Percentiles rank a stretch among this genome's conserved stretches.
Evolutionary conservation across 192 early-diverging fungal species (phyloP).

Genomic region (Rhizoclosmatium globosum): DNA sequence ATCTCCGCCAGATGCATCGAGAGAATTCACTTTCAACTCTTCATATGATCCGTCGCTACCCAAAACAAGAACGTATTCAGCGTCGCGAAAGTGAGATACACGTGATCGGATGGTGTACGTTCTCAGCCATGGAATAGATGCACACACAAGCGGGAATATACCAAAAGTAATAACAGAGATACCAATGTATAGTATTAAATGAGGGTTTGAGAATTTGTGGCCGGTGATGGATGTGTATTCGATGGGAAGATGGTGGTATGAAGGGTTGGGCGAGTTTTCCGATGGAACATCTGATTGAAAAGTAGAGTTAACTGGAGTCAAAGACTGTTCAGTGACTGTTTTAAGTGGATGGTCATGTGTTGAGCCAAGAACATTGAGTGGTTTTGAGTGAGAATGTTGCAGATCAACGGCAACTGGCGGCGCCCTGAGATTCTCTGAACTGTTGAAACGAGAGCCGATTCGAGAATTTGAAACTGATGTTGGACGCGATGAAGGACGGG

Average conservation of each 20-base stretch:
- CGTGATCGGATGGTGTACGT: conserved; percentile 19
- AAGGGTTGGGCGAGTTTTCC: not conserved
- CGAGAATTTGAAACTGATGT: not conserved
- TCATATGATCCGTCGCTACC: conserved; percentile 33
- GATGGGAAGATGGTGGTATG: conserved; percentile 19
- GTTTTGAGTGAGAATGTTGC: no score
- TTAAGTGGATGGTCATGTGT: not conserved
- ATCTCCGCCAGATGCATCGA: conserved; percentile 18
- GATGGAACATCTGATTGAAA: not conserved
- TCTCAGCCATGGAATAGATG: conserved; percentile 37
- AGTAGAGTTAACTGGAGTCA: not conserved
- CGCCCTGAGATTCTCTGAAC: conserved; percentile 28
- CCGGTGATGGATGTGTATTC: conserved; percentile 47
- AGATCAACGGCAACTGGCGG: conserved; percentile 3
- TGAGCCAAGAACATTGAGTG: no score
- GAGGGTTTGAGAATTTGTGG: conserved; percentile 5
- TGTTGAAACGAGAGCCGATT: not conserved
- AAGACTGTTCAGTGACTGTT: conserved; percentile 5
- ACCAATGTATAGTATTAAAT: conserved; percentile 17
- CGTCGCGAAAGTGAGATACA: conserved; percentile 41
- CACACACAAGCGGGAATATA: conserved; percentile 33
- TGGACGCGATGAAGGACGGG: not conserved
- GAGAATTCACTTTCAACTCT: conserved; percentile 34
- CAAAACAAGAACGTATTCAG: conserved; percentile 40
- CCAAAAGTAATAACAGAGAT: conserved; percentile 40